Base-by-base conservation (phyloP, 352 stramenopile species). In the Pythium guiyangense region DNA sequence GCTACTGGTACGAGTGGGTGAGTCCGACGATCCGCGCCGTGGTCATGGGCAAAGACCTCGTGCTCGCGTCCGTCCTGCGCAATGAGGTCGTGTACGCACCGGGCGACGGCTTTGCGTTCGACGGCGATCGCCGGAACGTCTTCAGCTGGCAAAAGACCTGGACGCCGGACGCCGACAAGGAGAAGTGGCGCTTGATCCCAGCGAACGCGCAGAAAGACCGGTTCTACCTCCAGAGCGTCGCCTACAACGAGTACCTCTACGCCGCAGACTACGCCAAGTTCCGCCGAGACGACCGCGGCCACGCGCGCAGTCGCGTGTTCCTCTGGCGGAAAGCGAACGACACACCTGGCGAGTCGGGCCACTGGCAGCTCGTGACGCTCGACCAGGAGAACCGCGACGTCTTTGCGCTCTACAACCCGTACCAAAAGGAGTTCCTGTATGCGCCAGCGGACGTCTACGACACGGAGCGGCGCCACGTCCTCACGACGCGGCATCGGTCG, bases 401-500 rank as follows among this genome's bases (percentile, higher is more conserved):
- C 25, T 91, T 88, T 66, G 78, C 74, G 14, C 54, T 91, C 4
- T 91, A 91, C 57, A 91, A 91, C 57, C 70, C 76, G 26, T 86
- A 91, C 60, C 76, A 88, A 43, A 74, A 79, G 18, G 74, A 88
- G 63, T 89, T 84, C 67, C 63, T 91, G 43, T 88, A 88, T 55
- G 67, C 78, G 39, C 74, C 80, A 1, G 68, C 49, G 6, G 70
- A 70, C 17, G 66, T 79, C 47, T 73, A 83, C 57, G 80, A 91
- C 44, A 60, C 54, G 43, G 69, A 88, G 8, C 66, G 80, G 40
- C 74, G 80, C 0, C 64, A 85, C 53, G 76, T 88, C 11, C 57
- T 86, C 27, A 82, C 80, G 12, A 67, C 60, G n/a, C 57, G 50
- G 12, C 58, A 65, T 43, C 52, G 50, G 0, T 46, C 49, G n/a